Percentiles rank a stretch among this genome's conserved stretches.
Evolutionary conservation across 73 alveolate genomes (phyloP).

Genomic region (Urostyla sp.): DNA sequence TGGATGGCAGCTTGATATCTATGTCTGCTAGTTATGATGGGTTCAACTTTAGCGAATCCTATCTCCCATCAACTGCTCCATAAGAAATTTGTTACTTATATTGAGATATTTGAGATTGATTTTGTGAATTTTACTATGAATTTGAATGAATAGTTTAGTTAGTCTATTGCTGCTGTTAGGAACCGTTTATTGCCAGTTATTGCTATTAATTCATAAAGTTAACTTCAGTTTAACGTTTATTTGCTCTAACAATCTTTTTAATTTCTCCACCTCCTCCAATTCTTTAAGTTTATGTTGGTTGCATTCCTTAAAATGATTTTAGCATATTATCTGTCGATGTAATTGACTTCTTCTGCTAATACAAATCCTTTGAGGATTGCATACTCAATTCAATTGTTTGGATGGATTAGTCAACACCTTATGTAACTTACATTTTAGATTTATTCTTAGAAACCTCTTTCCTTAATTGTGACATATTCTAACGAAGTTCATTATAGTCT

Average conservation of each 20-base stretch:
- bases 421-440: neutral
- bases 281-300: neutral
- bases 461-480: neutral
- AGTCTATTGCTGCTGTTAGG: neutral
- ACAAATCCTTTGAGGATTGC: neutral
- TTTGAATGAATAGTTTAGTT: neutral
- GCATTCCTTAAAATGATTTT: neutral
- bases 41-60: too few relatives aligned
- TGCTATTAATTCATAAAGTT: neutral
- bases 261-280: conserved; percentile 45
- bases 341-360: neutral
- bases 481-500: conserved; percentile 4
- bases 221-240: neutral
- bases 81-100: neutral
- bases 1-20: too few relatives aligned
- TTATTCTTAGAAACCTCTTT: neutral
- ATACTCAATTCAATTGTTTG: conserved; percentile 2
- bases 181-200: neutral
- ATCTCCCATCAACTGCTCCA: neutral
- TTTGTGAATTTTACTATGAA: neutral
- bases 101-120: neutral
- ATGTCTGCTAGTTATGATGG: too few relatives aligned
- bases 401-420: neutral
- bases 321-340: neutral
- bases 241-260: neutral